phyloP scores from a whole-genome alignment of 495 filamentous ascomycete genomes.

The Penicillium paradoxum region DNA sequence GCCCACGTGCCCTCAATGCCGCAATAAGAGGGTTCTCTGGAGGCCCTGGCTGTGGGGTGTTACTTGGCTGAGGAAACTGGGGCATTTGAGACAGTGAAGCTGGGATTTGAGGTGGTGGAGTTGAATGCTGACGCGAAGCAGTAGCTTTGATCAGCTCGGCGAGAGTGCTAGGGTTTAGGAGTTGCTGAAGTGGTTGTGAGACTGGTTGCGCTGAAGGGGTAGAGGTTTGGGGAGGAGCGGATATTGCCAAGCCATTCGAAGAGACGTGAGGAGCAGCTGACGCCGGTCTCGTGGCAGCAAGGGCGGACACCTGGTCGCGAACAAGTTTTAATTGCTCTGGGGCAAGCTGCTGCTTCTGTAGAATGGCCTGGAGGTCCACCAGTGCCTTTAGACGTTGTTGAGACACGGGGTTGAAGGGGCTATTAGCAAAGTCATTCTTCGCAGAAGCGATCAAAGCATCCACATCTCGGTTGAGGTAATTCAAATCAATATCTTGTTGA shows the following conservation, averaged over 20 bases:
- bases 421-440: slow-evolving; percentile 65
- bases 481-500: slow-evolving; percentile 46
- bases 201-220: slow-evolving; percentile 31
- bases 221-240: slow-evolving; percentile 24
- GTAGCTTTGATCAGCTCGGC: slow-evolving; percentile 48
- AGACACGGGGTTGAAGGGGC: slow-evolving; percentile 64
- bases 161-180: slow-evolving; percentile 45
- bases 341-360: slow-evolving; percentile 72
- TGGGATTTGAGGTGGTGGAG: slow-evolving; percentile 32
- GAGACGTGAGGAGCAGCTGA: slow-evolving; percentile 17
- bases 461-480: slow-evolving; percentile 75
- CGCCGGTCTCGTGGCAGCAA: slow-evolving; percentile 42
- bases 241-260: slow-evolving; percentile 19
- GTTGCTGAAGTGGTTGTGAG: slow-evolving; percentile 39
- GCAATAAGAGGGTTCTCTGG: slow-evolving; percentile 45
- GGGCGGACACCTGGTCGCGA: slow-evolving; percentile 69
- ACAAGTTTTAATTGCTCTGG: slow-evolving; percentile 75
- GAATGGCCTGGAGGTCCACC: slow-evolving; percentile 74
- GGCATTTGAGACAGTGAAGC: slow-evolving; percentile 22
- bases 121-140: slow-evolving; percentile 40
- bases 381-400: slow-evolving; percentile 79
- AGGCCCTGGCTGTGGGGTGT: slow-evolving; percentile 28
- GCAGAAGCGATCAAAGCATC: slow-evolving; percentile 64
- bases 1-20: slow-evolving; percentile 42
- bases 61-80: slow-evolving; percentile 20